Conservation (phyloP, 2,329 filamentous ascomycete species). For the Aspergillus quadricinctus region DNA sequence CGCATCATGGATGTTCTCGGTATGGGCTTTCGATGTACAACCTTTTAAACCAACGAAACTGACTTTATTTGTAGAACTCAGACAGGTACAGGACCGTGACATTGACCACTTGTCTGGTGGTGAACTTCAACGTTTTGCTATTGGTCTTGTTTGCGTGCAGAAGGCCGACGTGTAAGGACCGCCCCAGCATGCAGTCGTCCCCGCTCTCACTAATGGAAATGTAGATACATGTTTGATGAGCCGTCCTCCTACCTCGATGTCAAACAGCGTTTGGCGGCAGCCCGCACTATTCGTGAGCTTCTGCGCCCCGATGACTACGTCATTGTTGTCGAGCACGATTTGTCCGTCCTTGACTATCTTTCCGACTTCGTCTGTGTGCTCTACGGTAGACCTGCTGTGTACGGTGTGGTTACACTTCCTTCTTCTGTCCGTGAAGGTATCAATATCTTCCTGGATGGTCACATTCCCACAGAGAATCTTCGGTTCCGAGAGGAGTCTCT, state of each 20-base stretch:
- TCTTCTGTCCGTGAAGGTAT: slow-evolving; percentile 97
- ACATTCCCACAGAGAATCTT: slow-evolving; percentile 97
- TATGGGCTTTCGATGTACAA: slow-evolving; percentile 23
- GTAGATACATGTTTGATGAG: slow-evolving; percentile 96
- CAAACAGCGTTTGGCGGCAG: slow-evolving; percentile 93
- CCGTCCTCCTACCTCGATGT: slow-evolving; percentile 99
- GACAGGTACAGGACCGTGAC: slow-evolving; percentile 87
- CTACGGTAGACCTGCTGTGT: slow-evolving; percentile 91
- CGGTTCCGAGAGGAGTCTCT: slow-evolving; percentile 96
- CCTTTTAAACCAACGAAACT: neutral
- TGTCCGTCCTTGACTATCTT: slow-evolving; percentile 96
- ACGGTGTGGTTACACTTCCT: slow-evolving; percentile 95
- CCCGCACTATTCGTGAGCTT: slow-evolving; percentile 85
- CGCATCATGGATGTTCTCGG: slow-evolving; percentile 76
- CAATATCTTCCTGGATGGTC: slow-evolving; percentile 98
- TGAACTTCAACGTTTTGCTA: slow-evolving; percentile 96
- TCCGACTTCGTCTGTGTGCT: slow-evolving; percentile 98
- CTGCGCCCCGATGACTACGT: slow-evolving; percentile 88
- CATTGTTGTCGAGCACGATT: slow-evolving; percentile 98
- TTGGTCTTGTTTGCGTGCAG: slow-evolving; percentile 91
- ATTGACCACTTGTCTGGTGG: slow-evolving; percentile 88
- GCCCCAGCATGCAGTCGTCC: neutral
- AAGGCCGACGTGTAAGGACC: slow-evolving; percentile 74
- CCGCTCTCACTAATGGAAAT: slow-evolving; percentile 9
- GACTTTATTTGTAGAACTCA: slow-evolving; percentile 58